These are phyloP conservation scores for Daphne laureola DNA, from an alignment of 441 rosid genomes.

Conservation along the genomic window DNA sequence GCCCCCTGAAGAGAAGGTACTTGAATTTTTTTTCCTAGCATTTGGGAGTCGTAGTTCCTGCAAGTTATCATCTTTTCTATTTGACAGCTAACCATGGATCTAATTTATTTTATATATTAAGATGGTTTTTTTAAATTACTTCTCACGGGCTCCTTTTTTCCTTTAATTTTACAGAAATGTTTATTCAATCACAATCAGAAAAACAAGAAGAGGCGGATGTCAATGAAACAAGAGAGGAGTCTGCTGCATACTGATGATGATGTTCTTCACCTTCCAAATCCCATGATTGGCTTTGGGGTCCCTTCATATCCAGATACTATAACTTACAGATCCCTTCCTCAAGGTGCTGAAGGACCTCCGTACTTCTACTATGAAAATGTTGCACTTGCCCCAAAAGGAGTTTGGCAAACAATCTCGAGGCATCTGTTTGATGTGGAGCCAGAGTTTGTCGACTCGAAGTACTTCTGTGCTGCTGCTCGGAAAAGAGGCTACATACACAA, in stretches of 20 bases:
- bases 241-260: conserved; percentile 33
- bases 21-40: conserved; percentile 10
- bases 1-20: conserved; percentile 47
- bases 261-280: conserved; percentile 57
- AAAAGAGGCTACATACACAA: conserved; percentile 89
- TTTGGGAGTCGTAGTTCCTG: background rate
- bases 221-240: conserved; percentile 22
- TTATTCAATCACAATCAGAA: conserved; percentile 14
- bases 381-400: conserved; percentile 86
- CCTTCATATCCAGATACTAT: conserved; percentile 35
- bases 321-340: conserved; percentile 43
- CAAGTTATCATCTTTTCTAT: background rate
- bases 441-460: conserved; percentile 77
- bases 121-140: background rate
- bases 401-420: conserved; percentile 69
- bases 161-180: conserved; percentile 22
- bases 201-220: conserved; percentile 40
- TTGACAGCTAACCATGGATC: background rate
- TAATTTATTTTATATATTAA: background rate
- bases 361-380: conserved; percentile 86
- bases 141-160: background rate
- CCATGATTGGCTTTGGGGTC: conserved; percentile 86
- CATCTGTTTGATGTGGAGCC: conserved; percentile 60
- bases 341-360: conserved; percentile 57
- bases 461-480: conserved; percentile 80